Base-by-base conservation (phyloP, 2,329 filamentous ascomycete genomes). In the Ophiostoma fasciatum region DNA sequence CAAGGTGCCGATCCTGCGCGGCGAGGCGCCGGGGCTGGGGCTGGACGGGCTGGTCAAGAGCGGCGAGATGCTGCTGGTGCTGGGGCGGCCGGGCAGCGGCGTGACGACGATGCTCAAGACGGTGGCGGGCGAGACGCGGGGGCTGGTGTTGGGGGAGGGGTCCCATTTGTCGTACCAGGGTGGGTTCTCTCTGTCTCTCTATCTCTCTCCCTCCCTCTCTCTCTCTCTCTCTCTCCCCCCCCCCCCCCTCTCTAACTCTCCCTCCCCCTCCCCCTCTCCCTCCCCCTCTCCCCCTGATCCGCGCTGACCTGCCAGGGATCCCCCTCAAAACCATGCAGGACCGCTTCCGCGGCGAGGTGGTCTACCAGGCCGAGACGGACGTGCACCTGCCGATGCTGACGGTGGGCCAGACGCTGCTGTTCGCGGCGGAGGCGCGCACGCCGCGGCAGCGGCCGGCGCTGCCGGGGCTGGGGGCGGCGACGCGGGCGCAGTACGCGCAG, bases 341-440 rank as follows among this genome's bases (percentile, higher is more conserved):
- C 15, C 44, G 44, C 17, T 54, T 49, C 37, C 47, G 49, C 7
- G 51, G 51, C 40, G 49, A 66, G 60, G 43, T 52, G 18, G 44
- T 53, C 53, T 90, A 90, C 58, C 87, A 81, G 0, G 81, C 81
- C 40, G 82, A 90, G 54, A 77, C 82, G 25, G 84, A 92, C 51
- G 77, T 81, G 5, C 81, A 87, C 56, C 87, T 87, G 50, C 79
- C 81, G 11, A 71, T 77, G 58, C 58, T 90, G 48, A 76, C 71
- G 2, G 82, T 88, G 29, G 80, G 80, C 35, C 78, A 88, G 48
- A 90, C 82, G 1, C 64, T 88, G 31, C 77, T 73, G 37, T 88
- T 88, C 43, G 82, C 82, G 14, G 80, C 82, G 4, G 64, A 71
- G 14, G 78, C 81, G 6, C 68, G 78, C 38, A 70, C 77, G 33